phyloP scores from a whole-genome alignment of 345 rosid species.

The Eutrema japonicum region DNA sequence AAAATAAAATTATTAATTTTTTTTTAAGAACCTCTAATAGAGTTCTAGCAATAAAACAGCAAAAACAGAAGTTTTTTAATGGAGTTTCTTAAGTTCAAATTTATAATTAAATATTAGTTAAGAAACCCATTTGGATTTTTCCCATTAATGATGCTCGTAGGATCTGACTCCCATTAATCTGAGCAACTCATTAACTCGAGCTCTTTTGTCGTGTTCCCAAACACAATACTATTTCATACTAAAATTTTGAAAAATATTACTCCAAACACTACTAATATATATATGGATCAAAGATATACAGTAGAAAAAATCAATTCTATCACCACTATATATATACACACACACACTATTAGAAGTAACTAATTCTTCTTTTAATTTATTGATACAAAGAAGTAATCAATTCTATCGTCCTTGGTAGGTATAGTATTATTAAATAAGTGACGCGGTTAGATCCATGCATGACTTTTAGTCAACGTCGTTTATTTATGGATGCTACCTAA shows the following conservation, averaged over 20 bases:
- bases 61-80: no score
- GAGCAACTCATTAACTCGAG: slow-evolving; percentile 15
- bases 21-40: no score
- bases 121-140: no score
- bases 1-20: no score
- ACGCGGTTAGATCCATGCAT: slow-evolving; percentile 33
- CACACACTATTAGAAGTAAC: not conserved
- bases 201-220: slow-evolving; percentile 22
- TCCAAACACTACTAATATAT: not conserved
- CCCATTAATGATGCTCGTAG: no score
- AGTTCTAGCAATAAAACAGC: no score
- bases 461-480: slow-evolving; percentile 25
- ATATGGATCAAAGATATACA: not conserved
- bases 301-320: not conserved
- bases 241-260: not conserved
- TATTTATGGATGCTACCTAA: slow-evolving; percentile 25
- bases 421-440: slow-evolving; percentile 3
- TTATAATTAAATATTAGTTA: no score
- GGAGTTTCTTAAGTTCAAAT: no score
- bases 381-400: slow-evolving; percentile 21
- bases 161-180: slow-evolving; percentile 22
- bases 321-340: not conserved
- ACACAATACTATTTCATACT: slow-evolving; percentile 13
- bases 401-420: slow-evolving; percentile 19
- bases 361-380: not conserved